Evolutionary conservation across 805 yeast genomes (phyloP), one percentile per base, ranked within the genome.

Genomic region (Blastobotrys attinorum): DNA sequence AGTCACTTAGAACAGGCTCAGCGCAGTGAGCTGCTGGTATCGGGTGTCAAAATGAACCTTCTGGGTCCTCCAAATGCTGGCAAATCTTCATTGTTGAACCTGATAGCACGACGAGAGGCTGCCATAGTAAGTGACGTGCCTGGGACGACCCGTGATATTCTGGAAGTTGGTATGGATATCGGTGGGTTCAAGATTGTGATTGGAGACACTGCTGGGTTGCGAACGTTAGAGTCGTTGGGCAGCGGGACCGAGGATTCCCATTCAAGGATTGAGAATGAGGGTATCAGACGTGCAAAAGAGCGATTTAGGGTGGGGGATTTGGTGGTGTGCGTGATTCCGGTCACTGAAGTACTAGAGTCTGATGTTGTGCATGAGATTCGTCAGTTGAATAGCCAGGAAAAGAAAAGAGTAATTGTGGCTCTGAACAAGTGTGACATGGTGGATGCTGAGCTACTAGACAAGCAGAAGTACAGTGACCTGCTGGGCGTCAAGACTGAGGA

Each of bases 31-130:
- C 65, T 89, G 1, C 60, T 90, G 13, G 61, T 81, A 33, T 69
- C 73, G 20, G 98, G 98, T 1, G 77, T 90, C 22, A 76, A 76
- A 45, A 55, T 89, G 21, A 77, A 81, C 0, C 65, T 92, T 7
- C 51, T 89, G 11, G 98, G 98, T 0, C 92, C 95, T 4, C 96
- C 98, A 1, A 92, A 92, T 61, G 96, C 96, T 1, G 98, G 98
- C 0, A 92, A 92, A 59, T 88, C 96, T 2, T 85, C 96, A 1
- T 63, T 92, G 8, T 62, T 92, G 41, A 92, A 92, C 56, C 57
- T 65, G n/a, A 61, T 92, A 5, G 86, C 89, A 0, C 72, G 79
- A 46, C 76, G 83, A 18, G 94, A 88, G 18, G 83, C 87, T 15
- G 94, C 96, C 0, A 87, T 92, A 31, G 97, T 92, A 1, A 86